phyloP scores from a whole-genome alignment of 768 basidiomycete species.

The Aureoboletus auriporus region DNA sequence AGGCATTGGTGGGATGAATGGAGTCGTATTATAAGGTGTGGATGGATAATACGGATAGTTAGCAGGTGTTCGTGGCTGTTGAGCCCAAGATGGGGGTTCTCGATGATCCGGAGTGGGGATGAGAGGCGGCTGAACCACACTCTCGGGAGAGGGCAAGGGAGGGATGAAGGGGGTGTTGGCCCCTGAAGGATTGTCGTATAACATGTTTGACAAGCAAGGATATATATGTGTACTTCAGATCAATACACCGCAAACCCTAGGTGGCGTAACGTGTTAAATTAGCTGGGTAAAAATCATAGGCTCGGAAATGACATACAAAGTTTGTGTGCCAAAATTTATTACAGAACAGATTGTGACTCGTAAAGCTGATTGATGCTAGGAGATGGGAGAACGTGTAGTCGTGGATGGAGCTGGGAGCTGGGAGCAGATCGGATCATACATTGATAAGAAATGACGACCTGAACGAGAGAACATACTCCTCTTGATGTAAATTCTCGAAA shows the following conservation, averaged over 20 bases:
- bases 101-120: constrained; percentile 28
- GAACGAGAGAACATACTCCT: constrained; percentile 1
- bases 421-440: constrained; percentile 5
- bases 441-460: neutral
- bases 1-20: constrained; percentile 36
- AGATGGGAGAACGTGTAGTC: neutral
- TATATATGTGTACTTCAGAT: constrained; percentile 22
- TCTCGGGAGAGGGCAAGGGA: constrained; percentile 35
- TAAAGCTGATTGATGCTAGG: constrained; percentile 6
- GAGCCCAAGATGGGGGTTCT: constrained; percentile 33
- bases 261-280: constrained; percentile 11
- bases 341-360: constrained; percentile 15
- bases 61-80: constrained; percentile 30
- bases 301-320: constrained; percentile 13
- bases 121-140: constrained; percentile 31
- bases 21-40: constrained; percentile 36
- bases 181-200: constrained; percentile 29
- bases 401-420: constrained; percentile 3
- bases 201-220: constrained; percentile 18
- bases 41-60: constrained; percentile 37
- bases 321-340: constrained; percentile 3
- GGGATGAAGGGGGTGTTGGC: constrained; percentile 36
- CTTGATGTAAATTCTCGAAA: neutral
- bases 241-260: constrained; percentile 21
- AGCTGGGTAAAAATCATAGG: neutral